Evolutionary conservation across 176 grass and related monocot species (phyloP), one percentile per base, ranked within the genome.

Genomic region (Oryza coarctata): DNA sequence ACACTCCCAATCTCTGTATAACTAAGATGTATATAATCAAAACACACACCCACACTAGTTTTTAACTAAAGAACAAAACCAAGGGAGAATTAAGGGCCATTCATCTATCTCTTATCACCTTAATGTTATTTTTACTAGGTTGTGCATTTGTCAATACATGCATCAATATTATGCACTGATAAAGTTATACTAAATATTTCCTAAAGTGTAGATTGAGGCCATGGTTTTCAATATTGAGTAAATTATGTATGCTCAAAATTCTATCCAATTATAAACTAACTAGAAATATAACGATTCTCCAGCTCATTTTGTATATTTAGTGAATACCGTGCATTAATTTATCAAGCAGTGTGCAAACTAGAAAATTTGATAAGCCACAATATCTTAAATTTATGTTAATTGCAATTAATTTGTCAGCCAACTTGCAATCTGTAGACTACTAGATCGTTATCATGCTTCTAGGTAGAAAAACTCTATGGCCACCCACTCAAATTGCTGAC

Each of bases 91-190:
- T n/a, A n/a, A n/a, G n/a, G n/a, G n/a, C n/a, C n/a, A n/a, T n/a
- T 88, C 68, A 41, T 55, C 44, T 57, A 78, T 74, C 70, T 84
- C 0, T 4, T 61, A 28, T n/a, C 65, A 28, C 17, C 9, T 31
- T 52, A 20, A 71, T 73, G 29, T 58, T 58, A 3, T 20, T 79
- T 84, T n/a, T n/a, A n/a, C n/a, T n/a, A n/a, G n/a, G n/a, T n/a
- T n/a, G n/a, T n/a, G 15, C 32, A 26, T 55, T 18, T 3, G 10
- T 52, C 44, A 67, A 44, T 13, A 52, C 35, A n/a, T 34, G 31
- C 10, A 28, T 20, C 18, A 34, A 36, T 36, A 77, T 64, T 12
- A 31, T 39, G 70, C n/a, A 4, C 4, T 71, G 17, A 55, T 71
- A 22, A 76, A 8, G 31, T 25, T 72, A 85, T 12, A 49, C 11